Evolutionary conservation across 2,329 filamentous ascomycete genomes (phyloP).

Genomic region (Pseudopyricularia cyperi): DNA sequence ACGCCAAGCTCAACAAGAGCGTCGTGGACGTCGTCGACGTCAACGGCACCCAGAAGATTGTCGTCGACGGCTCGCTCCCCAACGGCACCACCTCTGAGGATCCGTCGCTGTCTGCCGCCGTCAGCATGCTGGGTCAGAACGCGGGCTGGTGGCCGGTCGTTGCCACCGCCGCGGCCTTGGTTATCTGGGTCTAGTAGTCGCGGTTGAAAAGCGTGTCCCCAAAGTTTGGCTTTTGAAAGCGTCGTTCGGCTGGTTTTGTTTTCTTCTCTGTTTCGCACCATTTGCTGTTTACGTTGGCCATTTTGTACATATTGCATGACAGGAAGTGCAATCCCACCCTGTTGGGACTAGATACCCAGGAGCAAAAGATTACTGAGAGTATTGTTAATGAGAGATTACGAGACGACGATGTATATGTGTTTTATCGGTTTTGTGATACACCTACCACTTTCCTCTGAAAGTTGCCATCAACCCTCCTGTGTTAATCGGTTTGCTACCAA

Average conservation of each 20-base stretch:
- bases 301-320: neutral
- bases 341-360: too few species aligned
- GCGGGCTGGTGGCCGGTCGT: slow-evolving; percentile 38
- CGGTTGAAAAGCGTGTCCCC: neutral
- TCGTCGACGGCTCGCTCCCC: slow-evolving; percentile 64
- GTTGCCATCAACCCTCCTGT: too few species aligned
- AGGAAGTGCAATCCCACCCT: too few species aligned
- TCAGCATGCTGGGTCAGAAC: slow-evolving; percentile 18
- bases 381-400: too few species aligned
- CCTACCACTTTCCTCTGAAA: too few species aligned
- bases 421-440: too few species aligned
- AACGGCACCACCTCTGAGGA: slow-evolving; percentile 48
- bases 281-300: too few species aligned
- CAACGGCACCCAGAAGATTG: slow-evolving; percentile 50
- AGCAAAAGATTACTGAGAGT: too few species aligned
- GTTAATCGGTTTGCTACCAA: too few species aligned
- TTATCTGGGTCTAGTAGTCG: slow-evolving; percentile 7
- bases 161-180: slow-evolving; percentile 28
- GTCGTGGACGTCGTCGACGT: slow-evolving; percentile 49
- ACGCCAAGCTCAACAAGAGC: slow-evolving; percentile 43
- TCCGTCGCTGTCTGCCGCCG: slow-evolving; percentile 20
- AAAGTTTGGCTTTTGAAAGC: neutral
- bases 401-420: too few species aligned
- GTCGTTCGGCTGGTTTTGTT: neutral
- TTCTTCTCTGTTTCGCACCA: neutral